phyloP scores from a whole-genome alignment of 164 flowering plant genomes.

The Stephania yunnanensis region DNA sequence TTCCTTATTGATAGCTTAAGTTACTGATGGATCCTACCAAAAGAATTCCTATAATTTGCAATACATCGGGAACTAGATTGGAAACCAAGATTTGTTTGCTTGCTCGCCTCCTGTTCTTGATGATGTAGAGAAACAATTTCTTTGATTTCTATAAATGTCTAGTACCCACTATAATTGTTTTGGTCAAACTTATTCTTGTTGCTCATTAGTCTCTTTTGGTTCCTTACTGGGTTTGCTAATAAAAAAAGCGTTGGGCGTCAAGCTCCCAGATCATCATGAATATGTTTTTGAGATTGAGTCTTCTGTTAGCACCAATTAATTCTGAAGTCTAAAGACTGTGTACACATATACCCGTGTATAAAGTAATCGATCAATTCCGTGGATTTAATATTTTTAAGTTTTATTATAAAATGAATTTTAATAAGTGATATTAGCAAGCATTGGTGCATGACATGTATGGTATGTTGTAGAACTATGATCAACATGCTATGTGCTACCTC shows the following conservation, averaged over 20 bases:
- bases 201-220: neutral
- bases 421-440: no score
- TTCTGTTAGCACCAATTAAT: neutral
- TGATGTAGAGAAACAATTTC: neutral
- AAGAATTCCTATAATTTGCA: neutral
- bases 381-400: no score
- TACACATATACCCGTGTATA: neutral
- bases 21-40: neutral
- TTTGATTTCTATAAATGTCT: neutral
- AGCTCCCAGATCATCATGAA: neutral
- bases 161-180: neutral
- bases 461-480: no score
- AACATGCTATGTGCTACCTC: no score
- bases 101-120: neutral
- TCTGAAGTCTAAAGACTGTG: neutral
- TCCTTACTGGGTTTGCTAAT: neutral
- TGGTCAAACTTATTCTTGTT: neutral
- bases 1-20: neutral
- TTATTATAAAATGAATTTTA: no score
- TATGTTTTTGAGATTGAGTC: neutral
- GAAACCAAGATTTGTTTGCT: neutral
- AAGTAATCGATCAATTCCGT: no score
- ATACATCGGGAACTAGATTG: no score
- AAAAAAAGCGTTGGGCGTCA: neutral
- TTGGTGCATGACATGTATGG: no score